Evolutionary conservation across 305 asterid genomes (phyloP).

Genomic region (Withania somnifera): DNA sequence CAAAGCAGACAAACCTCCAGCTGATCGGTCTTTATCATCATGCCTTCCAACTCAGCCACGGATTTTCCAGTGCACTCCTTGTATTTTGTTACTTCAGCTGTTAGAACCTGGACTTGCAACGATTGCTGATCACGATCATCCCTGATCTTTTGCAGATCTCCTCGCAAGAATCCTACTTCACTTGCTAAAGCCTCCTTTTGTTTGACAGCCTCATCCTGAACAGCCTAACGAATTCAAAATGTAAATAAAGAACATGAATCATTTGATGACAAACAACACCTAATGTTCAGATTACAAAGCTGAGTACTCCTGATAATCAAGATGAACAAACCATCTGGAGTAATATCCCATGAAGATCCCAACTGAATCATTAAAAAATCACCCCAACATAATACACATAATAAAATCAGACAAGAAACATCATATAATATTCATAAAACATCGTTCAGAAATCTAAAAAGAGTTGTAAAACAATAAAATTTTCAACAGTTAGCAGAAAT

Average conservation of each 20-base stretch:
- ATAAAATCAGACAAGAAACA: background rate
- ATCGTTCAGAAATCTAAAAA: background rate
- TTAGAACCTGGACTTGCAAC: conserved; percentile 42
- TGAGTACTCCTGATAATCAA: background rate
- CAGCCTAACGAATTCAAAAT: conserved; percentile 19
- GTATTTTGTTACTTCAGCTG: conserved; percentile 41
- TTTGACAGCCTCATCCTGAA: conserved; percentile 60
- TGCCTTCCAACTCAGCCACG: conserved; percentile 34
- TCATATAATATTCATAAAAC: background rate
- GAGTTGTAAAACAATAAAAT: background rate
- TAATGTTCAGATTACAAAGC: background rate
- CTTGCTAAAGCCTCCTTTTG: conserved; percentile 59
- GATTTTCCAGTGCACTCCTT: conserved; percentile 57
- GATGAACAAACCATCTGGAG: background rate
- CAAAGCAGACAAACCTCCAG: conserved; percentile 49
- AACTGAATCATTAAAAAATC: background rate
- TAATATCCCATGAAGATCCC: background rate
- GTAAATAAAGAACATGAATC: background rate
- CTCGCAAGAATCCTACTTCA: conserved; percentile 59
- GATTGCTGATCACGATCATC: conserved; percentile 66
- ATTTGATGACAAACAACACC: background rate
- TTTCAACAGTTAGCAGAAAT: background rate
- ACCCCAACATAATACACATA: background rate
- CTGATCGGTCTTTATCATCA: conserved; percentile 36
- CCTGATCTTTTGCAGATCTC: conserved; percentile 70